Percentiles rank a stretch among this genome's conserved stretches.
Evolutionary conservation across 768 basidiomycete genomes (phyloP).

Genomic region (Kwoniella mangroviensis): DNA sequence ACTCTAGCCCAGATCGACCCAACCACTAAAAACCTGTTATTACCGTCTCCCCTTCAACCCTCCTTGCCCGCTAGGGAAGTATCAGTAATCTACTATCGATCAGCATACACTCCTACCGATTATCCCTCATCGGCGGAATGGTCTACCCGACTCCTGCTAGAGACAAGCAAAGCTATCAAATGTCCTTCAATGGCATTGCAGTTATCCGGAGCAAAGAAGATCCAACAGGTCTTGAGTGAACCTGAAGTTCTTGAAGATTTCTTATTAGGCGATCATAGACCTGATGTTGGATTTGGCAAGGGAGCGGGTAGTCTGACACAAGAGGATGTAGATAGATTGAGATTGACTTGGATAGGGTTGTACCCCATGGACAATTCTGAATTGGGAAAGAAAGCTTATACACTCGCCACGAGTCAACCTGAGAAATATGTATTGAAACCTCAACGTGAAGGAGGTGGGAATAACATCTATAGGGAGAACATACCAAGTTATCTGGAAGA

Average conservation of each 20-base stretch:
- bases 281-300: constrained; percentile 48
- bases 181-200: constrained; percentile 90
- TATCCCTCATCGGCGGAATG: constrained; percentile 69
- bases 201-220: constrained; percentile 93
- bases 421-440: constrained; percentile 84
- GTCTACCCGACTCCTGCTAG: constrained; percentile 74
- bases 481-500: constrained; percentile 76
- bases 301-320: constrained; percentile 39
- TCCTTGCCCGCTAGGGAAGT: constrained; percentile 65
- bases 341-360: constrained; percentile 84
- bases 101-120: constrained; percentile 83
- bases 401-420: constrained; percentile 63
- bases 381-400: constrained; percentile 61
- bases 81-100: constrained; percentile 86
- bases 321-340: constrained; percentile 64
- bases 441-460: constrained; percentile 96
- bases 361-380: constrained; percentile 69
- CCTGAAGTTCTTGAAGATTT: constrained; percentile 76
- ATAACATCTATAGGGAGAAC: constrained; percentile 85
- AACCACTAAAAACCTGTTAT: constrained; percentile 46
- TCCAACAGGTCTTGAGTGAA: constrained; percentile 83
- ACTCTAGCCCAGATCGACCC: constrained; percentile 63
- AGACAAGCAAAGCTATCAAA: constrained; percentile 83
- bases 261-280: constrained; percentile 58
- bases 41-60: constrained; percentile 56